Evolutionary conservation across 2,329 filamentous ascomycete species (phyloP).

Genomic region (Fusarium burgessii): DNA sequence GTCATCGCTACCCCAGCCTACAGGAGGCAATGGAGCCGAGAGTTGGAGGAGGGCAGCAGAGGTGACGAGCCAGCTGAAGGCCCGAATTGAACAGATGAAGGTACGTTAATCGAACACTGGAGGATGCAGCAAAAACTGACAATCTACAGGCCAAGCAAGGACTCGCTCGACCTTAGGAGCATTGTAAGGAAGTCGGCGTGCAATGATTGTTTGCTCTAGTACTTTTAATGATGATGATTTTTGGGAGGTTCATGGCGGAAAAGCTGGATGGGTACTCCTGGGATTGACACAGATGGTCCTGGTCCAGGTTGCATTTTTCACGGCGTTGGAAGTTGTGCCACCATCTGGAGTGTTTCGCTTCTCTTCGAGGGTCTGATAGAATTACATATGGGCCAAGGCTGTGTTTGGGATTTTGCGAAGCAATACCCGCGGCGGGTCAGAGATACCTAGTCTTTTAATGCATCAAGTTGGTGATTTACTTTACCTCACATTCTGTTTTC

Average conservation of each 20-base stretch:
- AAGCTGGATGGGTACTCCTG: constrained; percentile 40
- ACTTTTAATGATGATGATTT: constrained; percentile 44
- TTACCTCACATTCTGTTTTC: neutral
- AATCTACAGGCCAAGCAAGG: constrained; percentile 61
- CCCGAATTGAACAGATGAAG: constrained; percentile 99
- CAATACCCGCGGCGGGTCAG: constrained; percentile 39
- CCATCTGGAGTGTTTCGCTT: constrained; percentile 40
- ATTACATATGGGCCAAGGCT: constrained; percentile 33
- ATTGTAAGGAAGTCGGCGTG: constrained; percentile 16
- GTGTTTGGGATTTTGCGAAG: constrained; percentile 43
- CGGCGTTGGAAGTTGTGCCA: constrained; percentile 47
- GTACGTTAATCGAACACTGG: constrained; percentile 51
- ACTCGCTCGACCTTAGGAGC: constrained; percentile 56
- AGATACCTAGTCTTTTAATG: constrained; percentile 48
- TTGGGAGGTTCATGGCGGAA: constrained; percentile 36
- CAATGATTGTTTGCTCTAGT: constrained; percentile 22
- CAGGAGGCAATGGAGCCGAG: constrained; percentile 64
- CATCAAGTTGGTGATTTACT: constrained; percentile 42
- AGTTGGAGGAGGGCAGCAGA: constrained; percentile 98
- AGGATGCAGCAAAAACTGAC: constrained; percentile 8
- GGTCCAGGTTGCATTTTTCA: constrained; percentile 46
- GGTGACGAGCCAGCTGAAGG: constrained; percentile 97
- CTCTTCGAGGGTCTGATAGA: constrained; percentile 38
- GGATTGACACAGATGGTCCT: constrained; percentile 36
- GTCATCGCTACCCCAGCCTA: constrained; percentile 53